A percentile compares a stretch with the other conserved stretches of the same genome.
These are phyloP conservation scores for Russula sp. DNA, from an alignment of 768 basidiomycete genomes.

Conservation along the genomic window DNA sequence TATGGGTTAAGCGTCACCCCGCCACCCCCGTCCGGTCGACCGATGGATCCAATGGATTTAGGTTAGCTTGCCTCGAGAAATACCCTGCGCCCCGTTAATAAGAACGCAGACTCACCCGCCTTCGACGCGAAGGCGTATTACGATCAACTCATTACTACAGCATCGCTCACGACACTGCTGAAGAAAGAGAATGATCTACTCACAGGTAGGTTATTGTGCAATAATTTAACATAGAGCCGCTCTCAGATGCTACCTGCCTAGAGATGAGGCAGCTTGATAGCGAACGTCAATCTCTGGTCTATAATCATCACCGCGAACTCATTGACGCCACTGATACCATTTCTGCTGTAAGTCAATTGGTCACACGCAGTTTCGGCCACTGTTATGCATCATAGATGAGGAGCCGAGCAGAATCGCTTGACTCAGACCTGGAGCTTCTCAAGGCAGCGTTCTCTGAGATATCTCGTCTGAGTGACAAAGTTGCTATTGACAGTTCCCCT, in stretches of 20 bases:
- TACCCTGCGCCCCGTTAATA: constrained; percentile 2
- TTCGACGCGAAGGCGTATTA: constrained; percentile 84
- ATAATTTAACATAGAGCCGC: not conserved
- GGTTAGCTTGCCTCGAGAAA: constrained; percentile 35
- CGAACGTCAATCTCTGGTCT: constrained; percentile 85
- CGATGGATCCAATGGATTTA: constrained; percentile 74
- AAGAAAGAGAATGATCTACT: constrained; percentile 79
- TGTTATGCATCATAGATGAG: constrained; percentile 61
- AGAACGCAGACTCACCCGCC: constrained; percentile 56
- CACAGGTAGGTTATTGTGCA: constrained; percentile 38
- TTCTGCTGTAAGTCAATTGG: constrained; percentile 48
- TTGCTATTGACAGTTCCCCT: constrained; percentile 39
- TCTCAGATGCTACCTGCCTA: constrained; percentile 25
- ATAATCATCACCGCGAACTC: constrained; percentile 92
- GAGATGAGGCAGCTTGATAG: constrained; percentile 85
- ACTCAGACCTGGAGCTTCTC: constrained; percentile 75
- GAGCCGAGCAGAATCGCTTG: constrained; percentile 75
- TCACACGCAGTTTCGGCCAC: not conserved
- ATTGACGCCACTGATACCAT: constrained; percentile 93
- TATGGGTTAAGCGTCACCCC: constrained; percentile 78
- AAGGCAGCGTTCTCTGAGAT: constrained; percentile 81
- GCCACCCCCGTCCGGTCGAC: constrained; percentile 51
- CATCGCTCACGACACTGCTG: constrained; percentile 63
- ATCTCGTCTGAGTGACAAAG: constrained; percentile 65
- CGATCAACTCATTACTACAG: constrained; percentile 77